These are phyloP conservation scores for Thelonectria olida DNA, from an alignment of 2,329 filamentous ascomycete species.

Conservation along the genomic window DNA sequence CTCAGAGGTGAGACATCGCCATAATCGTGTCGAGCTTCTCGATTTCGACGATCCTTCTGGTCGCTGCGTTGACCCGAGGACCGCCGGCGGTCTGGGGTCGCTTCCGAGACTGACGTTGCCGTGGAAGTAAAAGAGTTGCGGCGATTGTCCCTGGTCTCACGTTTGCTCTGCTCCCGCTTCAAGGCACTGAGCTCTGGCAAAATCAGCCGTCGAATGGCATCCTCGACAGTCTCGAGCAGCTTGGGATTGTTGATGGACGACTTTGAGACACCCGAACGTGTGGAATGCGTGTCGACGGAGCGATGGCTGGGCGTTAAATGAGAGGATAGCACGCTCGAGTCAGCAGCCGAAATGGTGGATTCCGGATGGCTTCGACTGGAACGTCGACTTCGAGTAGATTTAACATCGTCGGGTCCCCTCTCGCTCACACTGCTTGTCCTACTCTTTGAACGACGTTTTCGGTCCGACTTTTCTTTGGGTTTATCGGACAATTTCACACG, in stretches of 20 bases:
- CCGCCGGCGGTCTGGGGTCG: constrained; percentile 68
- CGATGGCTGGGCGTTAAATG: constrained; percentile 63
- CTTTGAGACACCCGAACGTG: constrained; percentile 61
- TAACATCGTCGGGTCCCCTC: constrained; percentile 55
- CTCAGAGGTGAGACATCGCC: constrained; percentile 60
- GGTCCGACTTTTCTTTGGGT: constrained; percentile 59
- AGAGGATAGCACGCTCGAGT: constrained; percentile 65
- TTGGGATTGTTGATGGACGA: constrained; percentile 94
- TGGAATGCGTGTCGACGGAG: constrained; percentile 64
- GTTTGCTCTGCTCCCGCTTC: constrained; percentile 87
- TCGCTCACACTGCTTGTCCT: constrained; percentile 61
- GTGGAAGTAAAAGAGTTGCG: constrained; percentile 71
- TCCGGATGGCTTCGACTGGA: constrained; percentile 64
- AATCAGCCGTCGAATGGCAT: constrained; percentile 89
- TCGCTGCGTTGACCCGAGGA: constrained; percentile 66
- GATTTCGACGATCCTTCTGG: constrained; percentile 56
- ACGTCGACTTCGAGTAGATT: constrained; percentile 55
- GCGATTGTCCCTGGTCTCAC: constrained; percentile 73
- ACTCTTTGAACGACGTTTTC: constrained; percentile 58
- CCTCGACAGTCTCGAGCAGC: constrained; percentile 89
- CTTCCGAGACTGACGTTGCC: constrained; percentile 63
- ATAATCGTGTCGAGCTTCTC: constrained; percentile 65
- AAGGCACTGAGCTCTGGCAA: constrained; percentile 91
- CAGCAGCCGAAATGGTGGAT: constrained; percentile 60
- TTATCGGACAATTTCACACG: constrained; percentile 52